Conservation (phyloP, 2,329 filamentous ascomycete genomes). For the Fusarium sterilihyphosum region DNA sequence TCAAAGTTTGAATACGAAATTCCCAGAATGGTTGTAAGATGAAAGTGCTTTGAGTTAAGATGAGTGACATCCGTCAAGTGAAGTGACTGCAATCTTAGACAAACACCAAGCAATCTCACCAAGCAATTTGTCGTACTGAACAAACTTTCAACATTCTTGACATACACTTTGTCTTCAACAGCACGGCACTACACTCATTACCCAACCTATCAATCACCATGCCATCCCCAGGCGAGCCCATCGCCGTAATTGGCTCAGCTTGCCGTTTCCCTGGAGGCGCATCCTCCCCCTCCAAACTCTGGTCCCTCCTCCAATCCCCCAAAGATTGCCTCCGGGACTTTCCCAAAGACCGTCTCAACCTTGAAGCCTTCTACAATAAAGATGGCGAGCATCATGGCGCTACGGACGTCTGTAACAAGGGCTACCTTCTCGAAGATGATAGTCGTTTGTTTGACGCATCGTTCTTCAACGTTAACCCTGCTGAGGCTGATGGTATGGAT, state of each 20-base stretch:
- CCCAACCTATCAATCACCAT: background rate
- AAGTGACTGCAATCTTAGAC: background rate
- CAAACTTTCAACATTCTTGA: background rate
- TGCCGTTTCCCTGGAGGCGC: constrained; percentile 34
- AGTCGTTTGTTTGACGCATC: constrained; percentile 48
- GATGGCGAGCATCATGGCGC: constrained; percentile 41
- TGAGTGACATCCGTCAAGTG: background rate
- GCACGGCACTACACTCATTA: background rate
- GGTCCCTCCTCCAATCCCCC: constrained; percentile 17
- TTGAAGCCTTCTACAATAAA: constrained; percentile 32
- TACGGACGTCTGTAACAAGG: constrained; percentile 45
- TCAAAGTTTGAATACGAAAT: background rate
- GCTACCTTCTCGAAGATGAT: constrained; percentile 44
- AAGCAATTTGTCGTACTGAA: background rate
- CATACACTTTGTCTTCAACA: background rate
- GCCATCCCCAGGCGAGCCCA: constrained; percentile 4
- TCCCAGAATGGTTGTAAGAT: background rate
- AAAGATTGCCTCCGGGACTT: constrained; percentile 3
- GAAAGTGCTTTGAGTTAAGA: background rate
- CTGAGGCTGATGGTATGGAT: constrained; percentile 52
- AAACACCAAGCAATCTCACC: background rate
- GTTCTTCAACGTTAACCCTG: constrained; percentile 52
- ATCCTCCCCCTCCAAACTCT: constrained; percentile 22
- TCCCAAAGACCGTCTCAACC: constrained; percentile 35
- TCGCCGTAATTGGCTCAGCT: constrained; percentile 10